phyloP scores from a whole-genome alignment of 1,139 yeast species.

The Taphrina confusa region DNA sequence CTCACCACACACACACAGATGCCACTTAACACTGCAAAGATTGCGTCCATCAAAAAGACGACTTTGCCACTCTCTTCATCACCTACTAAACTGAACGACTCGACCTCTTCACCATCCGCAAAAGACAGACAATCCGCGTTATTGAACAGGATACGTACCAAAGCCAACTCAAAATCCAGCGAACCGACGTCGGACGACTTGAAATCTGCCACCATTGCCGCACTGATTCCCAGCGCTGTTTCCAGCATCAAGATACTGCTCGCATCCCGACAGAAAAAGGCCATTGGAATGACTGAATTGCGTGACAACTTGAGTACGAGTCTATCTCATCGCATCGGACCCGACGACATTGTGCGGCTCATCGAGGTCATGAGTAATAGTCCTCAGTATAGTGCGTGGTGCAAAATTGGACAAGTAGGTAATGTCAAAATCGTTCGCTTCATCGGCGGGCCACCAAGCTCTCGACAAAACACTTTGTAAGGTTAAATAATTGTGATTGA shows the following conservation, averaged over 20 bases:
- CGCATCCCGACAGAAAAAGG: constrained; percentile 12
- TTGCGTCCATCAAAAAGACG: not conserved
- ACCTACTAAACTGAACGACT: not conserved
- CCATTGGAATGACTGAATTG: constrained; percentile 23
- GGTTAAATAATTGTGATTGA: not conserved
- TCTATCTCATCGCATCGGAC: constrained; percentile 20
- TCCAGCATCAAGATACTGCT: constrained; percentile 26
- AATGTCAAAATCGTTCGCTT: constrained; percentile 25
- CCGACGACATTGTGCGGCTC: constrained; percentile 8
- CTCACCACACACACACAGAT: not conserved
- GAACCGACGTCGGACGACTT: constrained; percentile 12
- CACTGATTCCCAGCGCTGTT: constrained; percentile 22
- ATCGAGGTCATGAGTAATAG: constrained; percentile 2
- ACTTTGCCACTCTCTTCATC: not conserved
- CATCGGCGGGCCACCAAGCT: constrained; percentile 16
- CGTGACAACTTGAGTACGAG: constrained; percentile 26
- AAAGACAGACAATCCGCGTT: constrained; percentile 24
- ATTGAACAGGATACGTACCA: constrained; percentile 16
- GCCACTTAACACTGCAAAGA: constrained; percentile 8
- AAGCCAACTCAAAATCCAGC: constrained; percentile 10
- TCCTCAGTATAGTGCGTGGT: constrained; percentile 13
- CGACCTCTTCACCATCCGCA: constrained; percentile 13
- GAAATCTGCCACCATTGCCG: constrained; percentile 18
- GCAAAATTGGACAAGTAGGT: constrained; percentile 26
- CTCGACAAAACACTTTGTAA: not conserved